Evolutionary conservation across 108 stramenopile species (phyloP), one percentile per base, ranked within the genome.

Genomic region (Chaetoceros tenuissimus): DNA sequence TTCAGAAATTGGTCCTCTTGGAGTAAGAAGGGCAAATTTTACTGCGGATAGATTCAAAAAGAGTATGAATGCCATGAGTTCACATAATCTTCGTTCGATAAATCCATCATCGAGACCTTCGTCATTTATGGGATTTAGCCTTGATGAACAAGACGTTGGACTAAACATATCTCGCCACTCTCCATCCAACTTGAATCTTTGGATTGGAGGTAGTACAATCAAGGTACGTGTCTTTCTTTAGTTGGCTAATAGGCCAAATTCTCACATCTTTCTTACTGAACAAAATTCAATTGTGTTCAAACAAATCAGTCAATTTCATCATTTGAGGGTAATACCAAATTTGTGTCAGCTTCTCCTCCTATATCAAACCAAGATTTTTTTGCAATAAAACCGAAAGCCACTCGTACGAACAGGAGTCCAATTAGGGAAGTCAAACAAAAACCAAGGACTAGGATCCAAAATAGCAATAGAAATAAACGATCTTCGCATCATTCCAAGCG

Each of bases 401-500:
- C n/a, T n/a, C n/a, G n/a, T n/a, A n/a, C n/a, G n/a, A n/a, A n/a
- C n/a, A n/a, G n/a, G n/a, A 55, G 22, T 55, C 8, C 30, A 29
- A 22, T 23, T 10, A 29, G 28, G 44, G 30, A 19, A 57, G 55
- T 23, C 21, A 25, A n/a, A 21, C 20, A n/a, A 17, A 22, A 29
- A 2, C 61, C 20, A 53, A 27, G 21, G 25, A 62, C n/a, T 30
- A 3, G 3, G 25, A 17, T 10, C n/a, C 47, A 47, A 34, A 59
- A 67, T 48, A 47, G 27, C 10, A 46, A 62, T 55, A 31, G 50
- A 29, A 57, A 63, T 43, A 53, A 66, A 52, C 68, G 69, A 31
- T 59, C 54, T 25, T 59, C 63, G 16, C 56, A 69, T 49, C 64
- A 69, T n/a, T 44, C 65, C 44, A 45, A 71, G 31, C 51, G 67